Evolutionary conservation across 75 land plant species (phyloP), one percentile per base, ranked within the genome.

Genomic region (Sequoiadendron giganteum): DNA sequence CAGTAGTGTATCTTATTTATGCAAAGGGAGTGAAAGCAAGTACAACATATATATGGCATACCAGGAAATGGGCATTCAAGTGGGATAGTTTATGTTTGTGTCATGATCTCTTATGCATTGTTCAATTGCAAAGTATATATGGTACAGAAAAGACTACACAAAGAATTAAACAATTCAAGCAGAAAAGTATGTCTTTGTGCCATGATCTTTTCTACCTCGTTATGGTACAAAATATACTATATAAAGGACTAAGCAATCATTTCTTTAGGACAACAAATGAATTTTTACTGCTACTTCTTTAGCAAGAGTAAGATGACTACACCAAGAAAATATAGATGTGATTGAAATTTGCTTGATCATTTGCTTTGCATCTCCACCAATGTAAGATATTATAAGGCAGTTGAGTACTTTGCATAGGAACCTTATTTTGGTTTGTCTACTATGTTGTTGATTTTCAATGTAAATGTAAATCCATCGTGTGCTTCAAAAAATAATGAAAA

Each of bases 301-400:
- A 82, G n/a, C 54, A 82, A 47, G 84, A 28, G 18, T 47, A 3
- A n/a, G 49, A 47, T 19, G 52, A 47, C 84, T 47, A 15, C 1
- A 8, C 0, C 14, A 45, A 82, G 34, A 28, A 47, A 82, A 28
- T n/a, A 45, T 82, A 80, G 42, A 43, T 39, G 42, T 18, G 9
- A 25, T 82, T 45, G 84, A 47, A 82, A 47, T n/a, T 25, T 14
- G 2, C 15, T n/a, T 82, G 32, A 47, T 82, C 84, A 82, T 45
- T 47, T 43, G 84, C 30, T 47, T 16, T 45, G 34, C 84, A 93
- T 55, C 28, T 88, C 93, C 86, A 93, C 93, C 88, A 95, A 78
- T n/a, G 87, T 76, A 32, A 95, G 86, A 86, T 89, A 90, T 75
- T 95, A 92, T 76, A 93, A 90, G 73, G 93, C 92, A 58, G 92